phyloP scores from a whole-genome alignment of 1,284 basidiomycete species.

The Papiliotrema nemorosa region DNA sequence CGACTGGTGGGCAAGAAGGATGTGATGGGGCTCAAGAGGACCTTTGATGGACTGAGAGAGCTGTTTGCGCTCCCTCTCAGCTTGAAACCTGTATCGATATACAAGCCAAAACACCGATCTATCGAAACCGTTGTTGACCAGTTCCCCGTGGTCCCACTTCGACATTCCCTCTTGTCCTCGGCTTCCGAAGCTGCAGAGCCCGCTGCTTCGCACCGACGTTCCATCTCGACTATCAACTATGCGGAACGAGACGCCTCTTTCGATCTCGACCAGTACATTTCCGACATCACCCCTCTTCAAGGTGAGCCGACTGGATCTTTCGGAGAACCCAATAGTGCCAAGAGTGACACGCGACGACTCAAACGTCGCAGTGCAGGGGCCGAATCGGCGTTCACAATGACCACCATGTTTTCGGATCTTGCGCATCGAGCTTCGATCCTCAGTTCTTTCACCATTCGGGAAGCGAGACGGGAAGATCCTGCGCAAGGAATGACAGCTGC shows the following conservation, averaged over 20 bases:
- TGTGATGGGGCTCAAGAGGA: constrained; percentile 14
- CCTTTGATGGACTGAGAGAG: constrained; percentile 13
- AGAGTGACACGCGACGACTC: neutral
- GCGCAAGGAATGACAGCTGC: neutral
- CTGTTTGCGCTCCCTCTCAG: constrained; percentile 7
- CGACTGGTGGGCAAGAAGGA: constrained; percentile 20
- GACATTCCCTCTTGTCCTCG: neutral
- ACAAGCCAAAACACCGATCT: neutral
- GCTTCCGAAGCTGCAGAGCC: neutral
- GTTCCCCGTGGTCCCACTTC: neutral
- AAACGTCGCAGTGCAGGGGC: neutral
- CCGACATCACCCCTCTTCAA: constrained; percentile 14
- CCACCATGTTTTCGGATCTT: neutral
- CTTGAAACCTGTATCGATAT: neutral
- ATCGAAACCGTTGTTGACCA: neutral
- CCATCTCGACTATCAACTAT: neutral
- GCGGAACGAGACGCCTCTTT: constrained; percentile 18
- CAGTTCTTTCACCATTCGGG: neutral
- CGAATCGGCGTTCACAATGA: neutral
- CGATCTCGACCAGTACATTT: constrained; percentile 37
- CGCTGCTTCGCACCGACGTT: no score
- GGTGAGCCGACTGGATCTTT: neutral
- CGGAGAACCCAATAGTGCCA: neutral
- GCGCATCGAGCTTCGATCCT: neutral
- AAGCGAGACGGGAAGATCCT: neutral